These are phyloP conservation scores for Mucor mucedo DNA, from an alignment of 371 early-diverging fungal genomes.

Conservation along the genomic window DNA sequence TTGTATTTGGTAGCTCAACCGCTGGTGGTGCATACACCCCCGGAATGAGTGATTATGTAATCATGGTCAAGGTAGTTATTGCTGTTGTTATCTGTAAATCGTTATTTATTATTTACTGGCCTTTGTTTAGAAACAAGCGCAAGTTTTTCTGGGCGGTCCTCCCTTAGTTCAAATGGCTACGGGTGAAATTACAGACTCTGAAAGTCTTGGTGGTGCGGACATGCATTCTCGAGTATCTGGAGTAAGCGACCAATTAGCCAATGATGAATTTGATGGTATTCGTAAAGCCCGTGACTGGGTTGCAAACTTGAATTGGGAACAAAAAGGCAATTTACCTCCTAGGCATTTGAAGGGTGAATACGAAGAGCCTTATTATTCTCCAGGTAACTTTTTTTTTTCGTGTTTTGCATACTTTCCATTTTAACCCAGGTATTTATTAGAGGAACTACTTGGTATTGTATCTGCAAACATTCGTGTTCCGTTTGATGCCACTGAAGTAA, in stretches of 20 bases:
- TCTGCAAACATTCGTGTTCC: slow-evolving; percentile 71
- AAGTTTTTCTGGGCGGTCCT: slow-evolving; percentile 78
- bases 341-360: slow-evolving; percentile 56
- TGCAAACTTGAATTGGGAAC: slow-evolving; percentile 67
- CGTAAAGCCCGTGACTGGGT: slow-evolving; percentile 71
- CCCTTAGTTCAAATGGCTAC: slow-evolving; percentile 82
- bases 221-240: slow-evolving; percentile 78
- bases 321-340: slow-evolving; percentile 56
- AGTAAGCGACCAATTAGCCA: slow-evolving; percentile 68
- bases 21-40: slow-evolving; percentile 82
- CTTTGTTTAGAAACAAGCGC: slow-evolving; percentile 61
- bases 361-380: slow-evolving; percentile 64
- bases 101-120: neutral
- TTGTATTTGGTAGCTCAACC: slow-evolving; percentile 81
- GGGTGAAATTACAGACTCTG: slow-evolving; percentile 74
- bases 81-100: neutral
- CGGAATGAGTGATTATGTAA: slow-evolving; percentile 77
- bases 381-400: slow-evolving; percentile 29
- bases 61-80: slow-evolving; percentile 68
- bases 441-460: slow-evolving; percentile 70
- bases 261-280: slow-evolving; percentile 71
- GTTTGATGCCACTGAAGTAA: slow-evolving; percentile 73
- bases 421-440: slow-evolving; percentile 13
- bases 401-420: too few species aligned
- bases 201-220: slow-evolving; percentile 76